Evolutionary conservation across 2,329 filamentous ascomycete genomes (phyloP), one percentile per base, ranked within the genome.

Genomic region (Fusarium camptoceras): DNA sequence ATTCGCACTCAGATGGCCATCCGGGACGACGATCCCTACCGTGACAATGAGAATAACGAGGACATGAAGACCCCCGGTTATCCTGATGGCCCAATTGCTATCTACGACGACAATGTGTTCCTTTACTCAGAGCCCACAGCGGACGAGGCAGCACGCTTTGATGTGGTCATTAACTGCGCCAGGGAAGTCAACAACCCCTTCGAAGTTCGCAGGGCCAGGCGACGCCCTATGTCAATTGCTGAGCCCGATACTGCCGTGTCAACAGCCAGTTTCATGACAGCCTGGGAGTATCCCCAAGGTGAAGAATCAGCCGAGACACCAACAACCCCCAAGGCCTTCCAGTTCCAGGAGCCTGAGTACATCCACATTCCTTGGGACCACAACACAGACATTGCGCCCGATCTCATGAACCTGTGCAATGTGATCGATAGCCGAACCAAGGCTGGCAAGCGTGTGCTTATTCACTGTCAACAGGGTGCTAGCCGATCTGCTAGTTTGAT

Each of bases 291-390:
- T 59, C 84, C 84, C 51, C 76, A 79, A 20, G 66, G 58, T 6
- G 81, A 83, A 8, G 80, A 80, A 14, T 64, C 78, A 3, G 73
- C 73, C 15, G 82, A 83, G 41, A 87, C 86, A 2, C 87, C 88
- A 8, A 88, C 87, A 2, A 80, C 78, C 0, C 87, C 88, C 5
- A 89, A 87, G 76, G 85, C 87, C 15, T 80, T 79, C 42, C 64
- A 78, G 8, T 77, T 81, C 46, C 86, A 83, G 53, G 81, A 87
- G 47, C 93, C 93, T 1, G 93, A 97, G 78, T 97, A 97, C 74
- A 92, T 96, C 18, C 93, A 97, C 77, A 91, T 96, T 74, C 91
- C 89, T 3, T 96, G 93, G 93, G 93, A 96, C 66, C 93, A 96
- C 81, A 94, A 95, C 79, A 95, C 92, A 1, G 92, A 96, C 64